Evolutionary conservation across 2,329 filamentous ascomycete genomes (phyloP), one percentile per base, ranked within the genome.

Genomic region (Coniochaeta hoffmannii): DNA sequence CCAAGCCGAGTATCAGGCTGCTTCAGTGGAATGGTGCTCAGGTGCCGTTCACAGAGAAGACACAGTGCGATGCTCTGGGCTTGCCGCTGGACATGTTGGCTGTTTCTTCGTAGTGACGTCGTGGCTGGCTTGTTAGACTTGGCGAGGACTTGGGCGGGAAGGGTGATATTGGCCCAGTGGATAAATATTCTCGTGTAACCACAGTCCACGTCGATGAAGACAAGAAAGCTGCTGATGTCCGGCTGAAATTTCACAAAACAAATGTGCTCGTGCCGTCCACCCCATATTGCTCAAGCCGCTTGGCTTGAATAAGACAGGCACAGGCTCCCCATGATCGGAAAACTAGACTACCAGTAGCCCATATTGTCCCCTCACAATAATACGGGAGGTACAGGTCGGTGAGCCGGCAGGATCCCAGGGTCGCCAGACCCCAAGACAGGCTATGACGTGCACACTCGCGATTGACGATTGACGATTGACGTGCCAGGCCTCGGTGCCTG

Each of bases 21-120:
- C 49, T 68, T 58, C 65, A 66, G 62, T 65, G 62, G 65, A 57
- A 65, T 51, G 62, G 61, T 34, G 55, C 36, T 28, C 60, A 64
- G 60, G 60, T 62, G 19, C 57, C 53, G 36, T 63, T 66, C 53
- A 57, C 52, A 9, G 58, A 64, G 32, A 41, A 54, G 12, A 60
- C 58, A 41, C 50, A 60, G 19, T 68, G 64, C 50, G 36, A 53
- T 3, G 62, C 59, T 26, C 41, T 68, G 30, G 62, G 62, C 15
- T 55, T 62, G 31, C 57, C 56, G 32, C 35, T 65, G 44, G 60
- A 62, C 22, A 52, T 46, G 1, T 32, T 63, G 35, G 59, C 61
- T 28, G 10, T 12, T 11, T 26, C 41, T 14, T 46, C 41, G 3
- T 3, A 46, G 22, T 46, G 41, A 46, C 22, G 41, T n/a, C 24